Conservation (phyloP, 2,329 filamentous ascomycete species). For the Fusarium liriodendri region DNA sequence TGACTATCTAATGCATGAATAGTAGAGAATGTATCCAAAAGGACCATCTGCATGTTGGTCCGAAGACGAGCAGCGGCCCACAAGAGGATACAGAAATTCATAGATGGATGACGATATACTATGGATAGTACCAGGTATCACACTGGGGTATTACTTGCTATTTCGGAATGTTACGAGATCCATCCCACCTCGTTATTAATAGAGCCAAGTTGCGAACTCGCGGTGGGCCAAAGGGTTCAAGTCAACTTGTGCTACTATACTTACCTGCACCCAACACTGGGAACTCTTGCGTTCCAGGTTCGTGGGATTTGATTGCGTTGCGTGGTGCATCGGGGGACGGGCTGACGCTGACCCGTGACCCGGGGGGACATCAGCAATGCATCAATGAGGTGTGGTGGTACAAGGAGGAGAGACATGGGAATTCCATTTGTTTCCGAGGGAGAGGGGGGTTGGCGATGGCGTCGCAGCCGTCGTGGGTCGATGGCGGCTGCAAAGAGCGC, state of each 20-base stretch:
- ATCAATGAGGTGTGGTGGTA: background rate
- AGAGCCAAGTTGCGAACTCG: background rate
- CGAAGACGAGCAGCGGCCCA: background rate
- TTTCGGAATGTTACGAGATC: background rate
- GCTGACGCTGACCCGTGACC: background rate
- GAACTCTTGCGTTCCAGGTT: conserved; percentile 36
- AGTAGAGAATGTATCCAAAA: background rate
- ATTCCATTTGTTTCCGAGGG: background rate
- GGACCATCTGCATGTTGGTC: background rate
- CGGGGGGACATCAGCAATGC: background rate
- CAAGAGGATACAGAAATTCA: background rate
- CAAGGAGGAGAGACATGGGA: background rate
- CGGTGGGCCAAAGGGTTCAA: background rate
- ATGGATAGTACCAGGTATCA: background rate
- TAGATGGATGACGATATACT: background rate
- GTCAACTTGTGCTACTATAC: conserved; percentile 7
- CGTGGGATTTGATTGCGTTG: conserved; percentile 26
- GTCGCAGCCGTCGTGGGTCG: conserved; percentile 1
- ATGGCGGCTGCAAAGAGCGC: conserved; percentile 7
- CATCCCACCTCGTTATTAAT: background rate
- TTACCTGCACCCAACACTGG: background rate
- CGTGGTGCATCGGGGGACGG: conserved; percentile 18
- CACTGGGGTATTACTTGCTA: background rate
- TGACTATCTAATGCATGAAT: background rate
- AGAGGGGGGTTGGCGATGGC: background rate